phyloP scores from a whole-genome alignment of 1,284 basidiomycete species.

The Microbotryomycetes sp. region DNA sequence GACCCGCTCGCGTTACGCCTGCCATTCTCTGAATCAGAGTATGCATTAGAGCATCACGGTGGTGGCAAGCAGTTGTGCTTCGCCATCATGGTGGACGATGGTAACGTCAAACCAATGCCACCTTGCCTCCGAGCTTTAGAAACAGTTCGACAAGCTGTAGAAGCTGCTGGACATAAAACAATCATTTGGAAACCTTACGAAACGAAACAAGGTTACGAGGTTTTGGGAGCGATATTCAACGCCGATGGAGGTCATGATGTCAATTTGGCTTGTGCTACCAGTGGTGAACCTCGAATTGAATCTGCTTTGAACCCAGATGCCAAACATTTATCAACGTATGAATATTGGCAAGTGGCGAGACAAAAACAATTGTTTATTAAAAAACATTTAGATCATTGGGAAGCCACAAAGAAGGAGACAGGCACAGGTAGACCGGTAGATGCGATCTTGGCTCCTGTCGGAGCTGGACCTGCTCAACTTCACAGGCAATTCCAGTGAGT shows the following conservation, averaged over 20 bases:
- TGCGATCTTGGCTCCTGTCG: conserved; percentile 50
- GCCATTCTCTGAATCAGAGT: conserved; percentile 58
- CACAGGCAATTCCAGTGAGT: background rate
- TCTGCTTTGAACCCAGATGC: conserved; percentile 1
- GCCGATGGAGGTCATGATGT: conserved; percentile 36
- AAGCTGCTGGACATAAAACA: conserved; percentile 56
- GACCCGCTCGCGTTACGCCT: conserved; percentile 56
- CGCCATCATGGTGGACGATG: conserved; percentile 59
- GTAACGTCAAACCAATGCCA: conserved; percentile 55
- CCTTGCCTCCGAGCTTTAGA: conserved; percentile 61
- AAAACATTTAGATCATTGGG: conserved; percentile 54
- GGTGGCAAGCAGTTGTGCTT: conserved; percentile 56
- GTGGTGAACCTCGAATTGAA: conserved; percentile 34
- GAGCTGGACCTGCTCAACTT: background rate
- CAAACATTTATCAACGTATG: conserved; percentile 45
- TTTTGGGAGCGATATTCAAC: conserved; percentile 22
- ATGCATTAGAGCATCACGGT: conserved; percentile 56
- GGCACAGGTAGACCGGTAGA: conserved; percentile 54
- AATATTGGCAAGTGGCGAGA: conserved; percentile 51
- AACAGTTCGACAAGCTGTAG: conserved; percentile 54
- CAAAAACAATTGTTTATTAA: conserved; percentile 47
- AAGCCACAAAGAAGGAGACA: conserved; percentile 48
- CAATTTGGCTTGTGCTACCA: conserved; percentile 24
- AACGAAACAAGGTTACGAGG: background rate
- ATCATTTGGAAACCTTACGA: conserved; percentile 17